Evolutionary conservation across 345 rosid species (phyloP), one percentile per base, ranked within the genome.

Genomic region (Gossypium anomalum): DNA sequence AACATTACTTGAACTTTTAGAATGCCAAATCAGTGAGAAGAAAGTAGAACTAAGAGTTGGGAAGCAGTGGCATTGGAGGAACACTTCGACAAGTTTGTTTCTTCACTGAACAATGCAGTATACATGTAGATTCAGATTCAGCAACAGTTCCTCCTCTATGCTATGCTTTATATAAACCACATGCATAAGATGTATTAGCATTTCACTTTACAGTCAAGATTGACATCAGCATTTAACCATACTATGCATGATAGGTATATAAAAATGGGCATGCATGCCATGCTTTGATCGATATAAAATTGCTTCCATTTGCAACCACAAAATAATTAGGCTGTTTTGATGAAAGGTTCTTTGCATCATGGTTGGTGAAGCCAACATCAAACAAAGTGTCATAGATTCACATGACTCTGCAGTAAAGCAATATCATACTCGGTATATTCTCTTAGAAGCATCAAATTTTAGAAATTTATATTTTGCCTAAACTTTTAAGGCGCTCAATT

Each of bases 331-430:
- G 47, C 29, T n/a, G 53, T 49, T 49, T 23, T 13, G n/a, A 73
- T 41, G 20, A 11, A 44, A 16, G 57, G 64, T 67, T 66, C 63
- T 41, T 66, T 75, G 59, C 34, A 62, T 56, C 27, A 23, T 55
- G 19, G 60, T 56, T 53, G 72, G 25, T 14, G 41, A 51, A 62
- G 43, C 53, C 53, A 61, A 19, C 11, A 22, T 71, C 62, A 60
- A 47, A 48, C 14, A 38, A 48, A 49, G 67, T n/a, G 14, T 12
- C 48, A 41, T 16, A 51, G 41, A 9, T 64, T 63, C 9, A 72
- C 49, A 56, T 59, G 27, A 45, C 44, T 62, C 23, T 1, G 25
- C 16, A 17, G 16, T 20, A 20, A 67, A 55, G 44, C 59, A 25
- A 27, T 19, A 20, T 60, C n/a, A 43, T 41, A 61, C 44, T n/a